phyloP scores from a whole-genome alignment of 176 grass and related monocot genomes.

The Zoysia pacifica region DNA sequence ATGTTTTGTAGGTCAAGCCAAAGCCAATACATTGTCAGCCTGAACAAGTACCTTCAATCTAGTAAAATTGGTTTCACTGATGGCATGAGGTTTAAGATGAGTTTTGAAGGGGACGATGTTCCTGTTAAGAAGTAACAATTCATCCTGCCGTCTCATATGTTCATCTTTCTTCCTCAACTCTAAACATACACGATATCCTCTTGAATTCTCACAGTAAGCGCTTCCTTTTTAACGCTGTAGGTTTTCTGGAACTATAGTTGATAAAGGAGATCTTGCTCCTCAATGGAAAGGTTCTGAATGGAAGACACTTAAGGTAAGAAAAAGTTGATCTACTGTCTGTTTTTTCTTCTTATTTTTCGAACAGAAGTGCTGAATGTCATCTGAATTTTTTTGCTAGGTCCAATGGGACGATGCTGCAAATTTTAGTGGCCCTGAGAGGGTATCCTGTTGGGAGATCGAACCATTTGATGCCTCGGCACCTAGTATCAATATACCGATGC shows the following conservation, averaged over 20 bases:
- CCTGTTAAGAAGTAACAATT: constrained; percentile 79
- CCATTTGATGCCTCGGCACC: constrained; percentile 52
- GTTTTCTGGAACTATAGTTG: constrained; percentile 83
- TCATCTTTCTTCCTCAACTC: constrained; percentile 21
- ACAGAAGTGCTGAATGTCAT: background rate
- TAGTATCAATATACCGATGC: constrained; percentile 46
- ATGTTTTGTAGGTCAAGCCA: constrained; percentile 70
- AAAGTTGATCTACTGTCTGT: background rate
- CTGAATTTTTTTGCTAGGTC: constrained; percentile 52
- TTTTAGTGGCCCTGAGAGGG: constrained; percentile 67
- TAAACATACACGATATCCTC: background rate
- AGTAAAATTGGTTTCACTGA: constrained; percentile 65
- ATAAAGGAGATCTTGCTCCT: constrained; percentile 64
- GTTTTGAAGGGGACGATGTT: constrained; percentile 94
- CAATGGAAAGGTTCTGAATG: constrained; percentile 91
- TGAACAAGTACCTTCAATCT: constrained; percentile 80
- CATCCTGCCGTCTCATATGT: constrained; percentile 13
- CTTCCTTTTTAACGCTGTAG: constrained; percentile 21
- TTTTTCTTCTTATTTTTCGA: background rate
- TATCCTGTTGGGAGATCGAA: constrained; percentile 94
- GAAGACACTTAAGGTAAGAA: constrained; percentile 78
- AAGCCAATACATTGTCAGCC: constrained; percentile 85
- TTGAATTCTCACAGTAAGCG: too few species aligned
- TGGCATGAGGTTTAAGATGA: constrained; percentile 95
- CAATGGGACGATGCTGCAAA: constrained; percentile 86